Percentiles rank a stretch among this genome's conserved stretches.
These are phyloP conservation scores for Rhododendron ferrugineum DNA, from an alignment of 148 eudicot species.

Conservation along the genomic window DNA sequence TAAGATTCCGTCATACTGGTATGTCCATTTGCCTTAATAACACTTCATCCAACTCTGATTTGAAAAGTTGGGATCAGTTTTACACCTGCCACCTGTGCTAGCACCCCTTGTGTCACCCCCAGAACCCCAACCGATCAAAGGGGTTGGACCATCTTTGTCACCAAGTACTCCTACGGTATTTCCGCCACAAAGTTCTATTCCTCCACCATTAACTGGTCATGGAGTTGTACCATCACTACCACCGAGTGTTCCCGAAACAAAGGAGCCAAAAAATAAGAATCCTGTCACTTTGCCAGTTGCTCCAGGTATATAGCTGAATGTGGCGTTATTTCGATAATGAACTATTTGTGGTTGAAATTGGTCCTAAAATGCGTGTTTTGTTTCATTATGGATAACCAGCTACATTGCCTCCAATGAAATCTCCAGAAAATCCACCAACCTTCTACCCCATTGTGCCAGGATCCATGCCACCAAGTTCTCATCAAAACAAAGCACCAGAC, in stretches of 20 bases:
- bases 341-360: constrained; percentile 19
- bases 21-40: background rate
- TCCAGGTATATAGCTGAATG: constrained; percentile 37
- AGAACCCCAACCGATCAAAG: constrained; percentile 22
- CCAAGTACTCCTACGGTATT: constrained; percentile 24
- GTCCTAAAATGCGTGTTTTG: background rate
- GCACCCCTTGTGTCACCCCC: constrained; percentile 30
- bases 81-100: constrained; percentile 25
- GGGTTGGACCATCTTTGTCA: constrained; percentile 19
- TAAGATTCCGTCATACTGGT: constrained; percentile 9
- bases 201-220: constrained; percentile 29
- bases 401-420: constrained; percentile 36
- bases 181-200: constrained; percentile 26
- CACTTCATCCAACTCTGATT: background rate
- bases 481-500: constrained; percentile 18
- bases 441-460: constrained; percentile 22
- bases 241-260: constrained; percentile 29
- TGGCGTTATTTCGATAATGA: too few relatives aligned
- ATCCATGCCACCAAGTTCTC: constrained; percentile 30
- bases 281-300: constrained; percentile 29
- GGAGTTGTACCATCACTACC: constrained; percentile 18
- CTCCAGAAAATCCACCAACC: constrained; percentile 25
- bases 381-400: constrained; percentile 25
- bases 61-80: constrained; percentile 13
- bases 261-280: constrained; percentile 20